Evolutionary conservation across 1,284 basidiomycete species (phyloP).

Genomic region (Paramarasmius palmivorus): DNA sequence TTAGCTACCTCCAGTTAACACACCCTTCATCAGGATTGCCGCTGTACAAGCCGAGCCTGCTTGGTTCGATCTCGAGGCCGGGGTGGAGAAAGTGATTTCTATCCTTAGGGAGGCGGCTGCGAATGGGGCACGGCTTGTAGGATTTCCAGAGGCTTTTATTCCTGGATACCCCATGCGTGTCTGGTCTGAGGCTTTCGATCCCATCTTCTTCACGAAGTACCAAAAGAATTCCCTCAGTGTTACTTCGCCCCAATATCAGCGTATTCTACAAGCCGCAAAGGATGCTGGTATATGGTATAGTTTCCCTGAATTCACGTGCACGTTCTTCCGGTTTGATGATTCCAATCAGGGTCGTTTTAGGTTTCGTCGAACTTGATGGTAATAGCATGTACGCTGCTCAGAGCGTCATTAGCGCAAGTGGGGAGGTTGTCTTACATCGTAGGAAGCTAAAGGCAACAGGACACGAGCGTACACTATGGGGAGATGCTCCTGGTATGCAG

Average conservation of each 20-base stretch:
- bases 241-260: constrained; percentile 14
- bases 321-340: neutral
- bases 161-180: constrained; percentile 12
- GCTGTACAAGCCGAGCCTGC: constrained; percentile 22
- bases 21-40: constrained; percentile 13
- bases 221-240: constrained; percentile 58
- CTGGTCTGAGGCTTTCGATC: constrained; percentile 79
- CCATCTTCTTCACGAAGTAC: constrained; percentile 98
- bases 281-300: constrained; percentile 18
- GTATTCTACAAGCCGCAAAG: constrained; percentile 13
- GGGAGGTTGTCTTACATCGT: constrained; percentile 18
- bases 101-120: constrained; percentile 18
- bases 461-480: constrained; percentile 21
- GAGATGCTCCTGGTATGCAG: constrained; percentile 19
- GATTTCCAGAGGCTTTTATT: constrained; percentile 19
- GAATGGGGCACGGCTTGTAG: constrained; percentile 21
- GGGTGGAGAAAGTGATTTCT: constrained; percentile 16
- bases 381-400: constrained; percentile 21
- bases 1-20: no score
- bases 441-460: constrained; percentile 23
- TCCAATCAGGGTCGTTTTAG: constrained; percentile 17
- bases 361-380: constrained; percentile 18
- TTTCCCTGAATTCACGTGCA: neutral
- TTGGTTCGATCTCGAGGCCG: constrained; percentile 21
- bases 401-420: constrained; percentile 16